Base-by-base conservation (phyloP, 2,329 filamentous ascomycete genomes). In the Stemphylium vesicarium region DNA sequence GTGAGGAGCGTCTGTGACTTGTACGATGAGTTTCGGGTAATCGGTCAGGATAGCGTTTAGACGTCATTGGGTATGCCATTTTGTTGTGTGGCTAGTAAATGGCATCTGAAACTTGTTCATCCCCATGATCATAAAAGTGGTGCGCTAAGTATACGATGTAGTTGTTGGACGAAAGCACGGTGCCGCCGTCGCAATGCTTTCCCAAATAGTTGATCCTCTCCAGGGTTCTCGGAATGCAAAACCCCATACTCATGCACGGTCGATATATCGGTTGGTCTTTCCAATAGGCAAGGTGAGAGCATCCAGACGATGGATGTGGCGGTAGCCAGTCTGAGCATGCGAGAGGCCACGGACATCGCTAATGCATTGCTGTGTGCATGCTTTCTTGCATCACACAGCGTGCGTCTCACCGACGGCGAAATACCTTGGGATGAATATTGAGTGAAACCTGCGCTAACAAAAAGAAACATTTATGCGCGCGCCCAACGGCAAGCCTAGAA, bases 151-250 rank as follows among this genome's bases (percentile, higher is more conserved):
- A 22, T 9, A 16, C 22, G 18, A 24, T 18, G 33, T 29, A 8
- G 33, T 39, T 7, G 36, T 38, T 38, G 56, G 31, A 49, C 32
- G 33, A 15, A 31, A 37, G n/a, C n/a, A n/a, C n/a, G n/a, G n/a
- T 41, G 44, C 42, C 24, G 33, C 32, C 15, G 18, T 48, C 54
- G 55, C 47, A 60, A 42, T 42, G 50, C 50, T 33, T 56, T 52
- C 55, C 56, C 32, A 46, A 60, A 58, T 29, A 46, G 51, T 55
- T 55, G 55, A 47, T 55, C 51, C 39, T 47, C 51, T 13, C 24
- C 53, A 53, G 54, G 45, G 40, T 46, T 44, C 22, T 22, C 20
- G 7, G 35, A 9, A 43, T 53, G 39, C 33, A 57, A 51, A 57
- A 51, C 52, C 52, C 47, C 47, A 55, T 51, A 51, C 37, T 31